phyloP scores from a whole-genome alignment of 192 early-diverging fungal species.

The Coemansia sp. region DNA sequence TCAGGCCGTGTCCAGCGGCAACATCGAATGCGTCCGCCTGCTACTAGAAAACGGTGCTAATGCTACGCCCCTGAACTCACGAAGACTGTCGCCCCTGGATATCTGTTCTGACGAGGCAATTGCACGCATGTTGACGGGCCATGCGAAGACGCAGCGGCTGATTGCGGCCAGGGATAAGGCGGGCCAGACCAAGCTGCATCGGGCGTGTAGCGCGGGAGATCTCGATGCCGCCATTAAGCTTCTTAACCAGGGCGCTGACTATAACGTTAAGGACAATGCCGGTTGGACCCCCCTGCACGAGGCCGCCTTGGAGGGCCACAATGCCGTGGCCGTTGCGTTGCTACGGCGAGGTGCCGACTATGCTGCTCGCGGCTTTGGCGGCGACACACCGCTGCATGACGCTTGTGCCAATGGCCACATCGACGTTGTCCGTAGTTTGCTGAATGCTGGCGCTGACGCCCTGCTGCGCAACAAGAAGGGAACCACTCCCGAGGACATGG shows the following conservation, averaged over 20 bases:
- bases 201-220: slow-evolving; percentile 59
- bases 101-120: slow-evolving; percentile 43
- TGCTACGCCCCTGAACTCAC: slow-evolving; percentile 30
- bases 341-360: slow-evolving; percentile 61
- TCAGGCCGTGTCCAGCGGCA: slow-evolving; percentile 29
- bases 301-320: slow-evolving; percentile 59
- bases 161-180: slow-evolving; percentile 53
- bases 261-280: slow-evolving; percentile 64
- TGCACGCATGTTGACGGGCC: slow-evolving; percentile 40
- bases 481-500: slow-evolving; percentile 56
- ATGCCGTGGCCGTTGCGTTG: slow-evolving; percentile 27
- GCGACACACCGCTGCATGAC: slow-evolving; percentile 65
- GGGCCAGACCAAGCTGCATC: slow-evolving; percentile 66
- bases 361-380: slow-evolving; percentile 58
- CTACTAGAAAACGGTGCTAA: slow-evolving; percentile 40
- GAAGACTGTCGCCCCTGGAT: slow-evolving; percentile 41
- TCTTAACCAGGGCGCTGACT: slow-evolving; percentile 62
- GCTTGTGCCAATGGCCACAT: slow-evolving; percentile 59
- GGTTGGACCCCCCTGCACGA: slow-evolving; percentile 69
- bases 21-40: slow-evolving; percentile 27
- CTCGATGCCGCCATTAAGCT: slow-evolving; percentile 49
- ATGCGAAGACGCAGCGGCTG: slow-evolving; percentile 31
- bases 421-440: slow-evolving; percentile 35
- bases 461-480: slow-evolving; percentile 43
- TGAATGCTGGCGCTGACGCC: slow-evolving; percentile 39